Conservation (phyloP, 805 yeast species). For the Hyphopichia homilentoma region DNA sequence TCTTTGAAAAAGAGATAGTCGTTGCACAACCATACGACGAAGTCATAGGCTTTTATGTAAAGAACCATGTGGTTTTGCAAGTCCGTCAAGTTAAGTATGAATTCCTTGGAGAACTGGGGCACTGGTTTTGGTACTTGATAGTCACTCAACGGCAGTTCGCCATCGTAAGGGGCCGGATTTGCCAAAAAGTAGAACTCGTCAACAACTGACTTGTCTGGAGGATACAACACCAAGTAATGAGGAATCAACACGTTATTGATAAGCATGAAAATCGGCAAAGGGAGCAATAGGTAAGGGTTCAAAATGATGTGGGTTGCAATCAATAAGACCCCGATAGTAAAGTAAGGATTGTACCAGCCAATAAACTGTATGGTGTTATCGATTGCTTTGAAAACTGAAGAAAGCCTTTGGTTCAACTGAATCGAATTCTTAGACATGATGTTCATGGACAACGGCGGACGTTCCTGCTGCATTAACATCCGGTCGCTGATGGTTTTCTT, state of each 20-base stretch:
- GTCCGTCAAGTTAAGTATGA: conserved; percentile 74
- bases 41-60: conserved; percentile 63
- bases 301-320: conserved; percentile 51
- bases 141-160: conserved; percentile 36
- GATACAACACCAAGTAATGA: conserved; percentile 56
- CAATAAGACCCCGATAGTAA: conserved; percentile 55
- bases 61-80: conserved; percentile 75
- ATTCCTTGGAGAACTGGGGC: conserved; percentile 76
- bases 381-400: conserved; percentile 56
- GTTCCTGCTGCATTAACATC: conserved; percentile 52
- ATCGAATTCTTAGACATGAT: conserved; percentile 67
- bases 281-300: conserved; percentile 53
- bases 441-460: conserved; percentile 71
- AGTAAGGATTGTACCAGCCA: conserved; percentile 62
- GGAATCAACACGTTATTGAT: conserved; percentile 62
- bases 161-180: conserved; percentile 43
- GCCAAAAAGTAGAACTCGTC: conserved; percentile 8
- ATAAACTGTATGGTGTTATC: conserved; percentile 54
- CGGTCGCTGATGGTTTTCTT: conserved; percentile 45
- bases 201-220: conserved; percentile 47
- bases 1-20: conserved; percentile 63
- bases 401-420: conserved; percentile 56
- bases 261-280: conserved; percentile 54
- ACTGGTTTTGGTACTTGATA: conserved; percentile 63
- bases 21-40: conserved; percentile 41